Base-by-base conservation (phyloP, 1,284 basidiomycete species). In the Cutaneotrichosporon sp. region DNA sequence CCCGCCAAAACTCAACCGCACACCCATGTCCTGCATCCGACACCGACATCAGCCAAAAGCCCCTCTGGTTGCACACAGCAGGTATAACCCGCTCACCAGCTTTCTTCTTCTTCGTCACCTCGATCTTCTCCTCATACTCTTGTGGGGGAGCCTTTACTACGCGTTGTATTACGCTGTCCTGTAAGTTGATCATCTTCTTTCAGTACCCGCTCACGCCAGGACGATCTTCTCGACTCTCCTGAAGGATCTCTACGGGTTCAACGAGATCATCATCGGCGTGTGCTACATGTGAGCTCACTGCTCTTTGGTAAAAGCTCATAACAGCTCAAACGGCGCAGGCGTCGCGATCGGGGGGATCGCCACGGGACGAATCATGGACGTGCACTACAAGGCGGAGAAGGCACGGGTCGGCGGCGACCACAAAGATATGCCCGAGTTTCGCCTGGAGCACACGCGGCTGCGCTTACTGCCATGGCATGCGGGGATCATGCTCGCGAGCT, bases 191-290 rank as follows among this genome's bases (percentile, higher is more conserved):
- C 26, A 10, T 5, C 26, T 5, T 30, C 10, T 5, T 5, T 10
- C 26, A 30, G 26, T 5, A 10, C n/a, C n/a, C 26, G n/a, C n/a
- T 47, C 30, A 37, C 18, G 37, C 33, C 45, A 65, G 64, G 18
- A 69, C 69, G 2, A 61, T 67, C 20, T 68, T 68, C 54, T 68
- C 67, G 0, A 67, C 67, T 8, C 51, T 69, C 1, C 59, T 72
- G 8, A 54, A 66, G 30, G 49, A 59, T 20, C 38, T 59, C 23
- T 72, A 72, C 50, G 51, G 58, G 8, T 57, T 58, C 38, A 64
- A 59, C 40, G 65, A 68, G 17, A 58, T 66, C 18, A 48, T 66
- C 22, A 69, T 72, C 18, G 70, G 70, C 7, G 51, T 67, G 15
- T 62, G 62, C 40, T 72, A 72, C 49, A 59, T 72, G 67, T 68